Percentiles rank a stretch among this genome's conserved stretches.
These are phyloP conservation scores for Danielia reshetovae DNA, from an alignment of 805 yeast genomes.

Conservation along the genomic window DNA sequence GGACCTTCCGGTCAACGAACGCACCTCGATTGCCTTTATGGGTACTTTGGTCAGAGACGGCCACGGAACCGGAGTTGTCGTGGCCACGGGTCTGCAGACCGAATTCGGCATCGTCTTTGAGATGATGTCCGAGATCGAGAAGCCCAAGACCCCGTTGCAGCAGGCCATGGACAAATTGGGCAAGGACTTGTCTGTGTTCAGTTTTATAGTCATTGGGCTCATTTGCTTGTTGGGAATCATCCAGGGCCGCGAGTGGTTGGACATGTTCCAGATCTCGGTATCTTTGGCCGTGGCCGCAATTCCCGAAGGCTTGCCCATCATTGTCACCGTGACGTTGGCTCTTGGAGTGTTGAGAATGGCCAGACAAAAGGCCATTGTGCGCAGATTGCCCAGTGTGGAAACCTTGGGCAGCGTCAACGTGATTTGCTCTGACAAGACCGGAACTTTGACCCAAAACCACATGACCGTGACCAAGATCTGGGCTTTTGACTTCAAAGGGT, in stretches of 20 bases:
- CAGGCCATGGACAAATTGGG: slow-evolving; percentile 94
- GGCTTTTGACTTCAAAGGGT: slow-evolving; percentile 58
- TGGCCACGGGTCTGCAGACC: slow-evolving; percentile 84
- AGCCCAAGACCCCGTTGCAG: slow-evolving; percentile 97
- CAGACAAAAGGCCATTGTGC: slow-evolving; percentile 85
- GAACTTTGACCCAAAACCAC: slow-evolving; percentile 85
- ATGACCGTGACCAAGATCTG: slow-evolving; percentile 85
- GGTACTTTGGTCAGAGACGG: slow-evolving; percentile 97
- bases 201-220: slow-evolving; percentile 85
- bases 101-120: slow-evolving; percentile 94
- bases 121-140: slow-evolving; percentile 92
- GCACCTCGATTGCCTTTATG: slow-evolving; percentile 86
- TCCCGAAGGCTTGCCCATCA: slow-evolving; percentile 97
- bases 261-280: slow-evolving; percentile 96
- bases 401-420: slow-evolving; percentile 93
- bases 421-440: slow-evolving; percentile 88
- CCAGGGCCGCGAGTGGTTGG: slow-evolving; percentile 94
- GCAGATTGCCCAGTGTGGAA: slow-evolving; percentile 91
- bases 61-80: slow-evolving; percentile 87
- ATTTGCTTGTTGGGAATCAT: slow-evolving; percentile 85
- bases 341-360: slow-evolving; percentile 97
- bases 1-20: slow-evolving; percentile 58
- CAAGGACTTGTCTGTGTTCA: slow-evolving; percentile 77
- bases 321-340: slow-evolving; percentile 95
- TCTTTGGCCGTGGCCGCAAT: slow-evolving; percentile 98